phyloP scores from a whole-genome alignment of 768 basidiomycete species.

The Mycena rebaudengoi region DNA sequence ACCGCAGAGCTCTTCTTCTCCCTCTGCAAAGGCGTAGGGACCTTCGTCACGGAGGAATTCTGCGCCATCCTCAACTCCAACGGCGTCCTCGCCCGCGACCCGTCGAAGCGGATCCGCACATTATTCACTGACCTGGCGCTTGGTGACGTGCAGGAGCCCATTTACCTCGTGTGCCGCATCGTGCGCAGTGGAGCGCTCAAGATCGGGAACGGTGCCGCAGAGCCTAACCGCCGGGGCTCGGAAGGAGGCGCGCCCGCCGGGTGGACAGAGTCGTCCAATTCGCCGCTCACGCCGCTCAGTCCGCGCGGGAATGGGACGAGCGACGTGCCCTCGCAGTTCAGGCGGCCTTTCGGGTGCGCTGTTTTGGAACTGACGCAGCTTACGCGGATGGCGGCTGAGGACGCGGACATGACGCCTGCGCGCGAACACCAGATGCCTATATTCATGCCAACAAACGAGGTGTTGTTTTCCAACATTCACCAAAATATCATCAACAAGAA shows the following conservation, averaged over 20 bases:
- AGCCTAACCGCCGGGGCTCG: constrained; percentile 59
- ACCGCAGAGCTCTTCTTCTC: constrained; percentile 95
- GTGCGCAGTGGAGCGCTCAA: constrained; percentile 89
- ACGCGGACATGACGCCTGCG: constrained; percentile 66
- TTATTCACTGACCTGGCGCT: constrained; percentile 90
- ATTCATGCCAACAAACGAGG: constrained; percentile 83
- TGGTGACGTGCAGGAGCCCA: constrained; percentile 84
- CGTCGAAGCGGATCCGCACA: constrained; percentile 78
- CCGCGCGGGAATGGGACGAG: constrained; percentile 35
- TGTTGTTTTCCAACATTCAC: constrained; percentile 91
- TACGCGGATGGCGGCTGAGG: constrained; percentile 70
- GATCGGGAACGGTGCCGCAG: constrained; percentile 62
- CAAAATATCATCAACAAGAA: constrained; percentile 91
- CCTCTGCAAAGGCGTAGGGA: constrained; percentile 85
- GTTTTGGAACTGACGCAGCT: constrained; percentile 87
- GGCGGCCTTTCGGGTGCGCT: constrained; percentile 96
- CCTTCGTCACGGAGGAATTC: constrained; percentile 95
- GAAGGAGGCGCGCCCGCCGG: constrained; percentile 43
- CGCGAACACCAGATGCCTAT: constrained; percentile 90
- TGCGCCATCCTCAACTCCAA: constrained; percentile 91
- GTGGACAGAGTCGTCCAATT: constrained; percentile 8
- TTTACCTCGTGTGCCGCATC: constrained; percentile 91
- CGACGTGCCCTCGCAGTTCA: constrained; percentile 61
- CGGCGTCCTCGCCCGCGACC: constrained; percentile 85
- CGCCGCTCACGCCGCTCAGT: constrained; percentile 22